Base-by-base conservation (phyloP, 192 early-diverging fungal species). In the Pilobolus umbonatus region DNA sequence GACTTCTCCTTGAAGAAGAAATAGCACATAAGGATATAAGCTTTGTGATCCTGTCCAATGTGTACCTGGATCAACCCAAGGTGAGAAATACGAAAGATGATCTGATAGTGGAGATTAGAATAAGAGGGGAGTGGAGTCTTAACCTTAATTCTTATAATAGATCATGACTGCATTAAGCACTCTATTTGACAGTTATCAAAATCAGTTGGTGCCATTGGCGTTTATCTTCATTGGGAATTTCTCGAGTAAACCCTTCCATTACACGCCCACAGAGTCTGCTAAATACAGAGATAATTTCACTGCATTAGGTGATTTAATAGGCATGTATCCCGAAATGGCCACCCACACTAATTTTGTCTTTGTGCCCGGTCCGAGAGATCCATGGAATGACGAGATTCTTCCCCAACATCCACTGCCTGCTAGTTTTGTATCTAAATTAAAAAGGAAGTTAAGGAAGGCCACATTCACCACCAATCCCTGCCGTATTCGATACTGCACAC, bases 221-320 rank as follows among this genome's bases (percentile, higher is more conserved):
- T 93, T 97, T 65, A 80, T 95, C 21, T 78, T 97, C 22, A 83
- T 88, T 28, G 94, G 94, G 22, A 93, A 89, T 64, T 97, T 97
- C 60, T 75, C 80, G 22, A 93, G 90, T 1, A 77, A 75, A 36
- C 84, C 88, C 0, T 90, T 88, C 60, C 69, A 84, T 2, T 78
- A 76, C 42, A 80, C 84, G 5, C 80, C 83, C 1, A 72, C 73
- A n/a, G 74, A 85, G 17, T 80, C 80, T 2, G 56, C 63, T 6
- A 73, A 80, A 45, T 95, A 91, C 75, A 69, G 68, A 62, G 84
- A 84, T 64, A 51, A 65, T 22, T 57, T 59, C n/a, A 75, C 80
- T 25, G 59, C 64, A n/a, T 64, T 92, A 15, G 85, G 80, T 25
- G 84, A 83, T 48, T 47, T 90, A 15, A 76, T 92, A 29, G 69